phyloP scores from a whole-genome alignment of 805 yeast species.

The Teunomyces cretensis region DNA sequence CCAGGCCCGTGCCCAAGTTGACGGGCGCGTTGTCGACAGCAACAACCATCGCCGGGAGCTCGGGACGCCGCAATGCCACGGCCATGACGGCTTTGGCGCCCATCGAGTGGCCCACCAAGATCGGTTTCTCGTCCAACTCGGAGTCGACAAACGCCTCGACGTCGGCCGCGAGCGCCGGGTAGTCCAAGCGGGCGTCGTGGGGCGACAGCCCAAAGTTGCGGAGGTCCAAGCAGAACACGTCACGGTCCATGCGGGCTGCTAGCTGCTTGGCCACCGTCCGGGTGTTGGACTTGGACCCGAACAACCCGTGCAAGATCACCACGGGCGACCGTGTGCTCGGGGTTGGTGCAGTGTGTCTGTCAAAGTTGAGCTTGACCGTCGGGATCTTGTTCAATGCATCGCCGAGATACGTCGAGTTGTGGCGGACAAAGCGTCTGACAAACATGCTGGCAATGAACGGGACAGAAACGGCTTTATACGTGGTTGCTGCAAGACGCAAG shows the following conservation, averaged over 20 bases:
- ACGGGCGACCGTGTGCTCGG: constrained; percentile 52
- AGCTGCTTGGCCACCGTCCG: constrained; percentile 71
- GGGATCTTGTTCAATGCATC: constrained; percentile 4
- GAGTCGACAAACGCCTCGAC: constrained; percentile 70
- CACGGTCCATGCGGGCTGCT: constrained; percentile 47
- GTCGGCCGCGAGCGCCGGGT: constrained; percentile 80
- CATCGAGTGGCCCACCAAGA: constrained; percentile 81
- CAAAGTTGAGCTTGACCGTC: constrained; percentile 57
- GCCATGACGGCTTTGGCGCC: constrained; percentile 97
- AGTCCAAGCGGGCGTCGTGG: constrained; percentile 67
- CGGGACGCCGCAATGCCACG: constrained; percentile 65
- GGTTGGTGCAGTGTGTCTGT: constrained; percentile 37
- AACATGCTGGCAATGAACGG: neutral
- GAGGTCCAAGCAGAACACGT: constrained; percentile 71
- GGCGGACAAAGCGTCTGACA: neutral
- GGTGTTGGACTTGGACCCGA: constrained; percentile 82
- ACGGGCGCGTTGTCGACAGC: constrained; percentile 92
- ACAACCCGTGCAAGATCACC: constrained; percentile 81
- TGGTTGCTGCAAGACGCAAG: too few species aligned
- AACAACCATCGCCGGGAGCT: constrained; percentile 58
- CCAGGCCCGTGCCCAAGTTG: constrained; percentile 49
- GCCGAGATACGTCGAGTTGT: constrained; percentile 5
- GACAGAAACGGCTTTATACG: too few species aligned
- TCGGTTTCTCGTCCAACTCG: constrained; percentile 43
- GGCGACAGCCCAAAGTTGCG: constrained; percentile 95